These are phyloP conservation scores for Bipolaris gigantea DNA, from an alignment of 2,329 filamentous ascomycete genomes.

Conservation along the genomic window DNA sequence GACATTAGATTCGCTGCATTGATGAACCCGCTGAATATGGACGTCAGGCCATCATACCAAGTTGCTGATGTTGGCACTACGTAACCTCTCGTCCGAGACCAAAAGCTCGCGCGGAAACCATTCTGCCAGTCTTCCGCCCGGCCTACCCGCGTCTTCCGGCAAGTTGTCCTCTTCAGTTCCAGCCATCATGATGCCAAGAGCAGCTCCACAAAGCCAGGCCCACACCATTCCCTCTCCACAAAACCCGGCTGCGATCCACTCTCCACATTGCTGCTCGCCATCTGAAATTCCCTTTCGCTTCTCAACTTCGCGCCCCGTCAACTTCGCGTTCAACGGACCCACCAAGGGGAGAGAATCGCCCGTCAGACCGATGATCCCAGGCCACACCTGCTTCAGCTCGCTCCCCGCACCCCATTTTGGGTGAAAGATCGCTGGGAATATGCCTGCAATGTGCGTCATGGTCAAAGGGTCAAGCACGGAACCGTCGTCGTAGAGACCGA, in stretches of 20 bases:
- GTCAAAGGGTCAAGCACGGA: constrained; percentile 3
- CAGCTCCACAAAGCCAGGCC: constrained; percentile 19
- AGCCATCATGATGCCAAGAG: constrained; percentile 22
- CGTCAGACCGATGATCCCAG: constrained; percentile 54
- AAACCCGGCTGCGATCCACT: constrained; percentile 22
- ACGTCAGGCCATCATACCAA: too few species aligned
- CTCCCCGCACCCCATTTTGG: constrained; percentile 16
- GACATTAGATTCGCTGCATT: too few species aligned
- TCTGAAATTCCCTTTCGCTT: constrained; percentile 1
- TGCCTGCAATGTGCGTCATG: constrained; percentile 10
- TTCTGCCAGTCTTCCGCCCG: constrained; percentile 3
- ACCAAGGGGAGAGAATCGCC: constrained; percentile 57
- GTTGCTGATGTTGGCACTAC: background rate
- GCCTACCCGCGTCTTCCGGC: constrained; percentile 1
- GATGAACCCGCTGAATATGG: too few species aligned
- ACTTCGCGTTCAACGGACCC: constrained; percentile 45
- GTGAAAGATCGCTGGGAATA: constrained; percentile 12
- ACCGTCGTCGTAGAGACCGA: constrained; percentile 18
- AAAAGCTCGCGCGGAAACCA: constrained; percentile 6
- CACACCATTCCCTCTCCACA: constrained; percentile 22
- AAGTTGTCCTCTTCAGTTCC: constrained; percentile 9
- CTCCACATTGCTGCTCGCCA: constrained; percentile 38
- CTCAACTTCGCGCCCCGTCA: constrained; percentile 21
- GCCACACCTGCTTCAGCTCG: constrained; percentile 51
- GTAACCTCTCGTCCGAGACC: background rate